A percentile compares a stretch with the other conserved stretches of the same genome.
Evolutionary conservation across 2,329 filamentous ascomycete genomes (phyloP).

Genomic region (Aureobasidium sp.): DNA sequence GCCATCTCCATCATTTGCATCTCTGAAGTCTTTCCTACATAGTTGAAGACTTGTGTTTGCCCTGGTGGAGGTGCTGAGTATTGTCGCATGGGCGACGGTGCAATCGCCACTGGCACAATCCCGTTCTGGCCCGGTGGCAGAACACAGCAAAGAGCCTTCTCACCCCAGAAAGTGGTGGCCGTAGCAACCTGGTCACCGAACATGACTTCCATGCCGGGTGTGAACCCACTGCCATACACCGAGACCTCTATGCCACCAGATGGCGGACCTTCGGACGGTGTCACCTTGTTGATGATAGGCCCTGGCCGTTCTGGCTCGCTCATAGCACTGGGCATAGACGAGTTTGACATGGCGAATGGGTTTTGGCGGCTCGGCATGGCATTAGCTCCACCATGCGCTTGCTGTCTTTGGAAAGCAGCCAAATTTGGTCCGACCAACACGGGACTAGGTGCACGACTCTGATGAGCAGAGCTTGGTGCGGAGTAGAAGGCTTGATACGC

Average conservation of each 20-base stretch:
- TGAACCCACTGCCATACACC: constrained; percentile 71
- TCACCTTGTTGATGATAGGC: constrained; percentile 69
- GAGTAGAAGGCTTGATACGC: constrained; percentile 53
- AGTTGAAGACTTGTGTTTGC: constrained; percentile 48
- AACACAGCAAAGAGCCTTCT: constrained; percentile 69
- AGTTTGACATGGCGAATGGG: constrained; percentile 13
- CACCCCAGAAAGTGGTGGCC: constrained; percentile 72
- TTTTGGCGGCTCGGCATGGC: constrained; percentile 10
- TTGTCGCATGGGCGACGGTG: constrained; percentile 14
- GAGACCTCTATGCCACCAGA: constrained; percentile 82
- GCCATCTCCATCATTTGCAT: constrained; percentile 53
- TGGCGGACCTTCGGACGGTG: constrained; percentile 72
- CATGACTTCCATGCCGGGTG: constrained; percentile 70
- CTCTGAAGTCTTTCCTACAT: constrained; percentile 62
- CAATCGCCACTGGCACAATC: constrained; percentile 60
- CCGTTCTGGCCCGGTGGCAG: constrained; percentile 64
- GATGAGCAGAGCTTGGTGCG: constrained; percentile 60
- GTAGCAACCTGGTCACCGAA: constrained; percentile 65
- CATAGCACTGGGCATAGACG: constrained; percentile 1
- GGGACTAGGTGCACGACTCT: constrained; percentile 71
- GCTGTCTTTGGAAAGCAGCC: constrained; percentile 25
- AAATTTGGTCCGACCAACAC: constrained; percentile 33
- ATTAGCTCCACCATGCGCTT: constrained; percentile 16
- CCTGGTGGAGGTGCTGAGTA: constrained; percentile 16
- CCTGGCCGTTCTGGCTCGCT: constrained; percentile 25